Conservation (phyloP, 2,329 filamentous ascomycete genomes). For the Alternaria angustiovoidea region DNA sequence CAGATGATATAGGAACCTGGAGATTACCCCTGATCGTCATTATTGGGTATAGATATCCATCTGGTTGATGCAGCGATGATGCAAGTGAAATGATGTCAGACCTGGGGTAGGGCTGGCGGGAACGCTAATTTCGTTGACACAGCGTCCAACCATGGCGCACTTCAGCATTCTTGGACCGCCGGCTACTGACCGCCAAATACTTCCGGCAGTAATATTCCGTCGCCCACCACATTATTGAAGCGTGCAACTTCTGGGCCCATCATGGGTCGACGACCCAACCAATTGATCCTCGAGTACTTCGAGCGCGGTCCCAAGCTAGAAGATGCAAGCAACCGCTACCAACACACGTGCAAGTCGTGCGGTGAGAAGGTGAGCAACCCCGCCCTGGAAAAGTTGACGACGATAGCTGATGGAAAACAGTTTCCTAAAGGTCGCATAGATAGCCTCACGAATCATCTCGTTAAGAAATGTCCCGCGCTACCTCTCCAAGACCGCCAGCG, state of each 20-base stretch:
- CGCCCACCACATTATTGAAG: conserved; percentile 13
- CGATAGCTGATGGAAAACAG: conserved; percentile 41
- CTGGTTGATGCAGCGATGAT: not conserved
- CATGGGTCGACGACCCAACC: conserved; percentile 86
- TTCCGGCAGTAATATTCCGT: conserved; percentile 19
- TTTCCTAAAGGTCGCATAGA: conserved; percentile 92
- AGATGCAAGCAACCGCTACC: conserved; percentile 90
- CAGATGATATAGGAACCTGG: not conserved
- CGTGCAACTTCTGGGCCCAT: conserved; percentile 16
- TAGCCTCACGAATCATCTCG: conserved; percentile 79
- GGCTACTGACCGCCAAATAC: conserved; percentile 18
- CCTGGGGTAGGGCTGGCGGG: not conserved
- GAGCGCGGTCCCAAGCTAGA: conserved; percentile 84
- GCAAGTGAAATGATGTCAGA: not conserved
- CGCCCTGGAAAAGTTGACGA: conserved; percentile 23
- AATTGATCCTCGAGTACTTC: conserved; percentile 87
- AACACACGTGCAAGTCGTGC: conserved; percentile 88
- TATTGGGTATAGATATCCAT: not conserved
- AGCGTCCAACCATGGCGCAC: conserved; percentile 5
- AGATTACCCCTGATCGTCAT: not conserved
- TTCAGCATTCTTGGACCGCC: conserved; percentile 7
- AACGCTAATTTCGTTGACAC: not conserved
- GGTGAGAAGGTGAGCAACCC: conserved; percentile 68
- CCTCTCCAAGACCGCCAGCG: conserved; percentile 77
- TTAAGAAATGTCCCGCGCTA: conserved; percentile 85